phyloP scores from a whole-genome alignment of 148 eudicot genomes.

The Vaccinium corymbosum region DNA sequence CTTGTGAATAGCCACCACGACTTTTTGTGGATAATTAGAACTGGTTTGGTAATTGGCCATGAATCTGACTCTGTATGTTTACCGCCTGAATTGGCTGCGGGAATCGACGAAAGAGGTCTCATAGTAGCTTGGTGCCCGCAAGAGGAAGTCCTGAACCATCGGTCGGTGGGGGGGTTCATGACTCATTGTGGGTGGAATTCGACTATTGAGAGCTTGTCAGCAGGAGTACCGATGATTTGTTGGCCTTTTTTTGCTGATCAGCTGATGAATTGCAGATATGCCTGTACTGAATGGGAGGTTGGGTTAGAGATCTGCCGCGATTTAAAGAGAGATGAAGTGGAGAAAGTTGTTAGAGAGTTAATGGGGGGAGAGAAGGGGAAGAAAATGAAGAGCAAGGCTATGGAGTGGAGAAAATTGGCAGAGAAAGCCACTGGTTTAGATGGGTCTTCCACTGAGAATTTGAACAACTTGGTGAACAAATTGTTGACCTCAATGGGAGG shows the following conservation, averaged over 20 bases:
- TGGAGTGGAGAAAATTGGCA: background rate
- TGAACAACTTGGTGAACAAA: constrained; percentile 12
- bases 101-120: constrained; percentile 9
- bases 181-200: constrained; percentile 1
- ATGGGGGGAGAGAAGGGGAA: constrained; percentile 4
- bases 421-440: background rate
- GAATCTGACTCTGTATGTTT: background rate
- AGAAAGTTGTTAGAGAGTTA: background rate
- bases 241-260: constrained; percentile 18
- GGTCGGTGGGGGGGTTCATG: background rate
- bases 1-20: constrained; percentile 12
- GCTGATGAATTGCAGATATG: background rate
- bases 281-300: background rate
- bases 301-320: background rate
- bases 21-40: constrained; percentile 20
- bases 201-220: background rate
- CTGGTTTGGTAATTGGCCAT: background rate
- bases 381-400: constrained; percentile 10
- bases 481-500: background rate
- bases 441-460: constrained; percentile 8
- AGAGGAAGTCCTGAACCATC: background rate
- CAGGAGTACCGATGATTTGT: constrained; percentile 18
- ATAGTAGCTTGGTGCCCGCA: constrained; percentile 15
- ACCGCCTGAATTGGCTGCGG: constrained; percentile 5
- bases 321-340: background rate